Base-by-base conservation (phyloP, 2,329 filamentous ascomycete genomes). In the Dryadomyces quercus-mongolicae region DNA sequence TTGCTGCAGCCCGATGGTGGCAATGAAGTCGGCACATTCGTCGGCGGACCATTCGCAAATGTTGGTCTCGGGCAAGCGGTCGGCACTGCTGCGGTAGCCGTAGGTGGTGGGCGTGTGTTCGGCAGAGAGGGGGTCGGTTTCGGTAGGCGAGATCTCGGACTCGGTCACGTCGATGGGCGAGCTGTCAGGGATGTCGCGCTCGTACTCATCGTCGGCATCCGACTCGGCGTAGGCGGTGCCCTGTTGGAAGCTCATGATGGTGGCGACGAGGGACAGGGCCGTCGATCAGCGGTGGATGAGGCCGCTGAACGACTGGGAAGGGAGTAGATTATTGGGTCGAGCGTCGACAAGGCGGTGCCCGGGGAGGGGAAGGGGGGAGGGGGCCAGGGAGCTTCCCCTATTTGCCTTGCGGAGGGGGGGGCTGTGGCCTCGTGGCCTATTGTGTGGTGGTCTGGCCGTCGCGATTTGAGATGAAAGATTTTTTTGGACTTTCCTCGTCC, bases 1-100 rank as follows among this genome's bases (percentile, higher is more conserved):
- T 67, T 95, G 88, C 60, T 81, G 76, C 62, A 95, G 71, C 38
- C 88, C 88, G 63, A 95, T 79, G 57, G 82, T 83, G 54, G 82
- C 78, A 61, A 96, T 80, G 65, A 94, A 97, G 63, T 95, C 89
- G 60, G 89, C 89, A 70, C 88, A 91, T 70, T 97, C 89, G 56
- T 94, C 88, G 16, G 82, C 84, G 2, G 84, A 84, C 87, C 87
- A 93, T 62, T 89, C 84, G 36, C 82, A 82, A 61, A 92, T 86
- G 64, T 86, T 80, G 49, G 85, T 86, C 63, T 86, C 84, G 61
- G 86, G 86, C 60, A 87, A 74, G 53, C 78, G 74, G 67, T 86
- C 82, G 64, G 76, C 78, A 63, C 78, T 81, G 65, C 71, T 75
- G 56, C 78, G 81, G 63, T 85, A 82, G 60, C 81, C 83, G 62